These are phyloP conservation scores for Scenedesmus sp. DNA, from an alignment of 163 green algal species.

Conservation along the genomic window DNA sequence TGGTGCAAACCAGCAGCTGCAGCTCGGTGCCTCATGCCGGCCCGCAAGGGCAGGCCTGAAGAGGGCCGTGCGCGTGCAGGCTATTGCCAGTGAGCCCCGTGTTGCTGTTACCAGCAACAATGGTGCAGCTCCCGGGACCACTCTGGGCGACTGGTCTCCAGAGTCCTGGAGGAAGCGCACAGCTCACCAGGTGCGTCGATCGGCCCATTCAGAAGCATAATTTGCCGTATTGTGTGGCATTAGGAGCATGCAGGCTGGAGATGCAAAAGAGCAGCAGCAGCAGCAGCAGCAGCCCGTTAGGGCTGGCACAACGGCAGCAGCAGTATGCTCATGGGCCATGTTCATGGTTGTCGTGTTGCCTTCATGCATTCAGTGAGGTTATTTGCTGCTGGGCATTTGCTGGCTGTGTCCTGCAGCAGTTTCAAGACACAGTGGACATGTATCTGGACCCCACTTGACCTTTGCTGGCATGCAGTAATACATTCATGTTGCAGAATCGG, in stretches of 20 bases:
- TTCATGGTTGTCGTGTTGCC: neutral
- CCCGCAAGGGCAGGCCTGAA: neutral
- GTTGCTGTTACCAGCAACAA: constrained; percentile 30
- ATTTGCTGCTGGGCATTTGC: neutral
- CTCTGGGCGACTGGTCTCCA: constrained; percentile 24
- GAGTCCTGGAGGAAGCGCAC: constrained; percentile 41
- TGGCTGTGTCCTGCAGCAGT: too few relatives aligned
- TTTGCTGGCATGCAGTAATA: too few relatives aligned
- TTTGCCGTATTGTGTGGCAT: neutral
- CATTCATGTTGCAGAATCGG: too few relatives aligned
- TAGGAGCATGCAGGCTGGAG: neutral
- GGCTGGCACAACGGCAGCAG: neutral
- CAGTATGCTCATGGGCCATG: neutral
- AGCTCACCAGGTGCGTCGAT: constrained; percentile 18
- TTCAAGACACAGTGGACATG: too few relatives aligned
- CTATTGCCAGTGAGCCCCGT: constrained; percentile 31
- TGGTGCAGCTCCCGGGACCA: neutral
- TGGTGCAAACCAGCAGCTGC: constrained; percentile 13
- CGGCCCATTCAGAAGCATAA: neutral
- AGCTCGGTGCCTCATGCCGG: constrained; percentile 1
- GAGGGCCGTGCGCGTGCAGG: constrained; percentile 29
- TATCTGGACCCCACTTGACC: too few relatives aligned
- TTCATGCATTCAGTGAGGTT: neutral
- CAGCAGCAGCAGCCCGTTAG: neutral
- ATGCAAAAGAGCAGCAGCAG: neutral